Conservation (phyloP, 164 flowering plant genomes). For the Piper betle region DNA sequence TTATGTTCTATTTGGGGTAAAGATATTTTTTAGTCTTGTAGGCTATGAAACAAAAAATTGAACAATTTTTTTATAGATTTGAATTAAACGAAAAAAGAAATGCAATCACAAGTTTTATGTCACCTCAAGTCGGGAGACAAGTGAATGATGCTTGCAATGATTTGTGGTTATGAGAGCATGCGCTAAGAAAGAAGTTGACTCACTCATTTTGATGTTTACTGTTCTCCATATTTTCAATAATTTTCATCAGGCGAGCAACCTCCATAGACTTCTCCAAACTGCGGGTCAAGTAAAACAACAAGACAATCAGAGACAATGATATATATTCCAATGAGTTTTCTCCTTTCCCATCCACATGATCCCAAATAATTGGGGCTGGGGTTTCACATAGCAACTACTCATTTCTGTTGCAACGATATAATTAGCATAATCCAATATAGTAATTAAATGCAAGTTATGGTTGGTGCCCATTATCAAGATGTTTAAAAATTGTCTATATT, state of each 20-base stretch:
- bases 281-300: not conserved
- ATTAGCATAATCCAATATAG: no score
- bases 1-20: no score
- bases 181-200: not conserved
- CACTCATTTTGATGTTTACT: not conserved
- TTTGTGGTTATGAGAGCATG: not conserved
- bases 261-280: not conserved
- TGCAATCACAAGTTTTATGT: not conserved
- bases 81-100: no score
- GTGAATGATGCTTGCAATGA: not conserved
- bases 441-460: no score
- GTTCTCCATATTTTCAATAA: not conserved
- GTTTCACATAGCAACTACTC: no score
- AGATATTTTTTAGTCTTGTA: not conserved
- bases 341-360: no score
- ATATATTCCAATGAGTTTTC: not conserved
- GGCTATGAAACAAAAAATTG: not conserved
- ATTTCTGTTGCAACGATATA: no score
- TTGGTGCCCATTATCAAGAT: no score
- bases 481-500: no score
- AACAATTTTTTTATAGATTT: no score
- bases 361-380: no score
- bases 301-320: not conserved
- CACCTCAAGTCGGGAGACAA: not conserved
- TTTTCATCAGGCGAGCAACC: not conserved